Evolutionary conservation across 179 eudicot species (phyloP).

Genomic region (Spinacia oleracea): DNA sequence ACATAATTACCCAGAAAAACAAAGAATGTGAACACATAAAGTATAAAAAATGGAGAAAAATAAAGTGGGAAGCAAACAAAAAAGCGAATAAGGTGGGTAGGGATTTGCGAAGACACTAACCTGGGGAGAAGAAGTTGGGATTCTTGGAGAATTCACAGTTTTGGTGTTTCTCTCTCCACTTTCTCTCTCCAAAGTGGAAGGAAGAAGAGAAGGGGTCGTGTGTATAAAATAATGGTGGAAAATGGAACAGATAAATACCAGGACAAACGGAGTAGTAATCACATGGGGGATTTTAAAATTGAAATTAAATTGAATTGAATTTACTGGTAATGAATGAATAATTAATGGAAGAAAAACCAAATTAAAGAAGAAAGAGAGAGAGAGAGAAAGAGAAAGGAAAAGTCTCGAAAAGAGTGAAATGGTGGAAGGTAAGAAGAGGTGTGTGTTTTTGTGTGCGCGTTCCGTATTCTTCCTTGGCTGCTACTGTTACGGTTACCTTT

Average conservation of each 20-base stretch:
- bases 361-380: background rate
- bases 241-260: background rate
- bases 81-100: background rate
- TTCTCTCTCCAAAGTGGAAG: background rate
- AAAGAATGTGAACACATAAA: constrained; percentile 14
- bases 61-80: background rate
- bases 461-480: background rate
- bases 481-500: background rate
- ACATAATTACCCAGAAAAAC: background rate
- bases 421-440: background rate
- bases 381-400: background rate
- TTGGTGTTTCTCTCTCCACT: background rate
- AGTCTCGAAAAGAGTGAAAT: constrained; percentile 16
- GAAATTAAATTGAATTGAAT: background rate
- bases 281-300: background rate
- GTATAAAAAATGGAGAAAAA: background rate
- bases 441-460: no score
- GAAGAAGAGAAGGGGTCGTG: background rate
- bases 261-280: background rate
- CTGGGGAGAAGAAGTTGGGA: constrained; percentile 11
- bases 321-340: background rate
- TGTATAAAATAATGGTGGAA: background rate
- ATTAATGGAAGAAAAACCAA: background rate
- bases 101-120: constrained; percentile 13
- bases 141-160: constrained; percentile 15